These are phyloP conservation scores for Termitomyces sp. DNA, from an alignment of 768 basidiomycete genomes.

Conservation along the genomic window DNA sequence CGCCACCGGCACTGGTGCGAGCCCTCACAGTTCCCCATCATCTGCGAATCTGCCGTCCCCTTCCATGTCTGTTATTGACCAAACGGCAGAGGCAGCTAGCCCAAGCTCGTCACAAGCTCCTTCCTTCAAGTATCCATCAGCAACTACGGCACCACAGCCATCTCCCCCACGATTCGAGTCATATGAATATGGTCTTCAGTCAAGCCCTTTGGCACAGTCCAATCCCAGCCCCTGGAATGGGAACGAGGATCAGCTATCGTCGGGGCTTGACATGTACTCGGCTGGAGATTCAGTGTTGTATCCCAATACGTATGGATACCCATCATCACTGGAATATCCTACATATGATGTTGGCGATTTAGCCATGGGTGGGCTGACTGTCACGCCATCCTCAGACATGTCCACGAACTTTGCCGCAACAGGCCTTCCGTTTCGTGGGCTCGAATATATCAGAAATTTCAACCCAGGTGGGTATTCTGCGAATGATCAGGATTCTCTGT, in stretches of 20 bases:
- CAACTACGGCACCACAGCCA: conserved; percentile 47
- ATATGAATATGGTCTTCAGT: conserved; percentile 46
- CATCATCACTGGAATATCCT: conserved; percentile 37
- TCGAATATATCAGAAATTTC: conserved; percentile 83
- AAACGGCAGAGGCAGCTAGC: conserved; percentile 46
- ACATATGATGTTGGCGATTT: conserved; percentile 39
- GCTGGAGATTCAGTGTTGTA: conserved; percentile 41
- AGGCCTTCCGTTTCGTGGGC: conserved; percentile 79
- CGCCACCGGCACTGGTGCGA: conserved; percentile 40
- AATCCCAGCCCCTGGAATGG: conserved; percentile 45
- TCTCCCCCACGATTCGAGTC: conserved; percentile 52
- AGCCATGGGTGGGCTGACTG: conserved; percentile 42
- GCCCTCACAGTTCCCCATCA: conserved; percentile 73
- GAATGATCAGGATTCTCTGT: conserved; percentile 48
- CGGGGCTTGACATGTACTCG: conserved; percentile 40
- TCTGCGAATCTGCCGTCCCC: conserved; percentile 74
- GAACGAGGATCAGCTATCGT: conserved; percentile 31
- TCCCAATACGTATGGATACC: conserved; percentile 40
- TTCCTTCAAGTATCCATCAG: conserved; percentile 41
- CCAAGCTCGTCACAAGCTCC: conserved; percentile 47
- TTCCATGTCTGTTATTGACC: conserved; percentile 47
- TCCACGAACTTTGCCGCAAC: conserved; percentile 64
- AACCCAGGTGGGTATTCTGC: conserved; percentile 47
- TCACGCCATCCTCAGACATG: conserved; percentile 50
- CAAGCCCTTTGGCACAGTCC: conserved; percentile 33